Evolutionary conservation across 495 filamentous ascomycete species (phyloP).

Genomic region (Aspergillus ellipticus): DNA sequence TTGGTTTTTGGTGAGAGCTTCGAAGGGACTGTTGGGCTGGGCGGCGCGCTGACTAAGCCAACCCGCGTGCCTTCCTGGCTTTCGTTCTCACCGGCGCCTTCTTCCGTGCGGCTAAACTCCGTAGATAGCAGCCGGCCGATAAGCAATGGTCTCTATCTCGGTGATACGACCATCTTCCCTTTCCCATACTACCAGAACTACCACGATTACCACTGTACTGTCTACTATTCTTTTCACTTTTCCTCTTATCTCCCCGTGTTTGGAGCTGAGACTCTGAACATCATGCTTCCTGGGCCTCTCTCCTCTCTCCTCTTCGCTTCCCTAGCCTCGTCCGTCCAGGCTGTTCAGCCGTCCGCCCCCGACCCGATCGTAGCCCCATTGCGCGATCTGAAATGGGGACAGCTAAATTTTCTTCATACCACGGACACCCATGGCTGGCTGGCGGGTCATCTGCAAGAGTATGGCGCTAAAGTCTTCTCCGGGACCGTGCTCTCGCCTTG

Average conservation of each 20-base stretch:
- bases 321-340: slow-evolving; percentile 22
- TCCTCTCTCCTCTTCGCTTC: slow-evolving; percentile 19
- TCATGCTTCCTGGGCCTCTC: background rate
- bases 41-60: slow-evolving; percentile 28
- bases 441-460: slow-evolving; percentile 89
- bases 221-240: too few relatives aligned
- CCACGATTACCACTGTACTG: too few relatives aligned
- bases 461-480: slow-evolving; percentile 19
- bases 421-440: slow-evolving; percentile 97
- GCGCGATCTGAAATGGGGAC: slow-evolving; percentile 80
- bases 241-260: too few relatives aligned
- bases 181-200: too few relatives aligned
- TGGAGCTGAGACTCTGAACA: too few relatives aligned
- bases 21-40: slow-evolving; percentile 36
- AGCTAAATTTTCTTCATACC: slow-evolving; percentile 91
- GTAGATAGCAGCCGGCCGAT: slow-evolving; percentile 4
- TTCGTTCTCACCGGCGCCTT: slow-evolving; percentile 36
- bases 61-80: background rate
- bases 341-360: slow-evolving; percentile 76
- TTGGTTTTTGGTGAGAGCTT: slow-evolving; percentile 26
- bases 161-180: too few relatives aligned
- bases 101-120: slow-evolving; percentile 22
- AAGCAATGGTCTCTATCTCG: background rate
- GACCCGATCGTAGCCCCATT: slow-evolving; percentile 76
- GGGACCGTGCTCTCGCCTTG: background rate